Conservation (phyloP, 768 basidiomycete genomes). For the Pulveroboletus ravenelii region DNA sequence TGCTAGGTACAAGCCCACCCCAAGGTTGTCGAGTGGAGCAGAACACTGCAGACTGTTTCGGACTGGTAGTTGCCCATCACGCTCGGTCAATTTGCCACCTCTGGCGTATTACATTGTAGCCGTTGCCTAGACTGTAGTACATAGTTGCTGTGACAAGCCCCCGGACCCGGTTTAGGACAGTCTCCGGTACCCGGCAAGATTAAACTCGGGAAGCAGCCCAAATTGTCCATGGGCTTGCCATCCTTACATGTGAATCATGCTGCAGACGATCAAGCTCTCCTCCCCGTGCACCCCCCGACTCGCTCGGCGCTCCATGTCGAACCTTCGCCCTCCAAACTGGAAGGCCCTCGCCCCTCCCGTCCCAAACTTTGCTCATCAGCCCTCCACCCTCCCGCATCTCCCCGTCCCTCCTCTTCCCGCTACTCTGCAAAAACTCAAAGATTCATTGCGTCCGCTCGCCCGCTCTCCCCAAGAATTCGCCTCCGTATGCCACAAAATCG, state of each 20-base stretch:
- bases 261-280: neutral
- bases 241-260: conserved; percentile 9
- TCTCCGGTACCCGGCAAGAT: neutral
- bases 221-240: neutral
- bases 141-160: no score
- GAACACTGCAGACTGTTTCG: conserved; percentile 53
- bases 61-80: conserved; percentile 7
- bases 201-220: no score
- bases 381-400: conserved; percentile 53
- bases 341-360: conserved; percentile 65
- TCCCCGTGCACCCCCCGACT: neutral
- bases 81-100: no score
- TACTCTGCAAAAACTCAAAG: conserved; percentile 66
- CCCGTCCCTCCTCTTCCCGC: conserved; percentile 68
- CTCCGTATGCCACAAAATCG: conserved; percentile 56
- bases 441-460: conserved; percentile 70
- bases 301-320: conserved; percentile 18
- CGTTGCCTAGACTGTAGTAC: neutral
- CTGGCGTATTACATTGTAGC: neutral
- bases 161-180: neutral
- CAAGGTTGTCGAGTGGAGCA: conserved; percentile 69
- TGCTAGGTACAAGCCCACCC: conserved; percentile 65
- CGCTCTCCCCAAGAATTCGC: conserved; percentile 55
- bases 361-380: conserved; percentile 63
- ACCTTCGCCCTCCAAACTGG: conserved; percentile 53